Conservation (phyloP, 1,284 basidiomycete genomes). For the Irpex rosettiformis region DNA sequence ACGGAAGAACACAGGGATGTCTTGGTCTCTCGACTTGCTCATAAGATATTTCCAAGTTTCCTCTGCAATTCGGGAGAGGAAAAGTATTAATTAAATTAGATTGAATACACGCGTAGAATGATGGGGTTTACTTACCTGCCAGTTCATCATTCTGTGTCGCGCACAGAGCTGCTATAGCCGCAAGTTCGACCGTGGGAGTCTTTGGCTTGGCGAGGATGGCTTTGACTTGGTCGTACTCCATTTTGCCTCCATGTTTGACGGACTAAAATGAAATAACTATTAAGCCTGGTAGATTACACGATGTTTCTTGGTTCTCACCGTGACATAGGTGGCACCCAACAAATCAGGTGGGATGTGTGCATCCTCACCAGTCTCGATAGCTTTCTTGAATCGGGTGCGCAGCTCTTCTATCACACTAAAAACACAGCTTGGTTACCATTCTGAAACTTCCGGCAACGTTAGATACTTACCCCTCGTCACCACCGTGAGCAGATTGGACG, state of each 20-base stretch:
- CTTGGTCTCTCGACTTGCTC: constrained; percentile 58
- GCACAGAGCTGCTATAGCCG: constrained; percentile 48
- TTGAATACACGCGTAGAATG: not conserved
- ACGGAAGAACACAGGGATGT: constrained; percentile 53
- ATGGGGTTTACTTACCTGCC: not conserved
- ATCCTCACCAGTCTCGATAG: constrained; percentile 73
- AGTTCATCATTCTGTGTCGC: constrained; percentile 5
- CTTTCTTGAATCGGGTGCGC: constrained; percentile 70
- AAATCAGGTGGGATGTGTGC: constrained; percentile 80
- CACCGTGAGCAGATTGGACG: constrained; percentile 57
- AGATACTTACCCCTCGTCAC: constrained; percentile 50
- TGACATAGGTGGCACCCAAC: constrained; percentile 48
- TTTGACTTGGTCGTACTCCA: constrained; percentile 75
- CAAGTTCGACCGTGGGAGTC: constrained; percentile 66
- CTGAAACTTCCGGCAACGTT: not conserved
- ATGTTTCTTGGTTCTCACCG: constrained; percentile 34
- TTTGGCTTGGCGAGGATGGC: constrained; percentile 68
- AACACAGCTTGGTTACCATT: not conserved
- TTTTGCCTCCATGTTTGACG: constrained; percentile 42
- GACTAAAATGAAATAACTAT: constrained; percentile 36
- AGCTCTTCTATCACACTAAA: constrained; percentile 73
- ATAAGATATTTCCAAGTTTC: constrained; percentile 56
- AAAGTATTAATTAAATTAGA: no score
- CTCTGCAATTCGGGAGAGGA: constrained; percentile 32
- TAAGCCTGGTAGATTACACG: not conserved